phyloP scores from a whole-genome alignment of 148 eudicot species.

The Cornus controversa region DNA sequence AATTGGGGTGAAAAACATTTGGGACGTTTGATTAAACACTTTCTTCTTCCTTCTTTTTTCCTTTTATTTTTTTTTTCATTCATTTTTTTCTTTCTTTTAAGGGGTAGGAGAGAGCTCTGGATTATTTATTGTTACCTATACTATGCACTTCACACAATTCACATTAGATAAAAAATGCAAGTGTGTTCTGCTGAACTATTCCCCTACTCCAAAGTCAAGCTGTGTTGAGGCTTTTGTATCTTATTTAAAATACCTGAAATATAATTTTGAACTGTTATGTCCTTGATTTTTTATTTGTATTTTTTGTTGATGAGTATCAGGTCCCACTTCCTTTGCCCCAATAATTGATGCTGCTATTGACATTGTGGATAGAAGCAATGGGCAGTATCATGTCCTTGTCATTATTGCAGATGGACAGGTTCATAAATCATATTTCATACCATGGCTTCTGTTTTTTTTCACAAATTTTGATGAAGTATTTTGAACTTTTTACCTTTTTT shows the following conservation, averaged over 20 bases:
- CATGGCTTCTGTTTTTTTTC: not conserved
- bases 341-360: slow-evolving; percentile 68
- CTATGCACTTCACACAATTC: not conserved
- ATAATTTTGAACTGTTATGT: too few species aligned
- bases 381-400: slow-evolving; percentile 83
- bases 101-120: not conserved
- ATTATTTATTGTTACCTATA: not conserved
- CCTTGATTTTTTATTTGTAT: not conserved
- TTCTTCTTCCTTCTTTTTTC: too few species aligned
- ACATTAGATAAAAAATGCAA: not conserved
- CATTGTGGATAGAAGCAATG: slow-evolving; percentile 60
- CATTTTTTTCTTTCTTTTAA: too few species aligned
- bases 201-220: not conserved
- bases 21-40: too few species aligned
- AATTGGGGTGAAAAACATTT: too few species aligned
- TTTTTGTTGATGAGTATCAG: slow-evolving; percentile 22
- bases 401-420: slow-evolving; percentile 90
- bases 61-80: too few species aligned
- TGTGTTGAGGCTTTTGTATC: not conserved
- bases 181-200: not conserved
- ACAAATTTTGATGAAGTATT: not conserved
- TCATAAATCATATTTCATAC: not conserved
- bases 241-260: too few species aligned
- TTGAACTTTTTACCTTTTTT: not conserved
- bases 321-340: slow-evolving; percentile 86